Evolutionary conservation across 1,284 basidiomycete genomes (phyloP).

Genomic region (Naganishia liquefaciens): DNA sequence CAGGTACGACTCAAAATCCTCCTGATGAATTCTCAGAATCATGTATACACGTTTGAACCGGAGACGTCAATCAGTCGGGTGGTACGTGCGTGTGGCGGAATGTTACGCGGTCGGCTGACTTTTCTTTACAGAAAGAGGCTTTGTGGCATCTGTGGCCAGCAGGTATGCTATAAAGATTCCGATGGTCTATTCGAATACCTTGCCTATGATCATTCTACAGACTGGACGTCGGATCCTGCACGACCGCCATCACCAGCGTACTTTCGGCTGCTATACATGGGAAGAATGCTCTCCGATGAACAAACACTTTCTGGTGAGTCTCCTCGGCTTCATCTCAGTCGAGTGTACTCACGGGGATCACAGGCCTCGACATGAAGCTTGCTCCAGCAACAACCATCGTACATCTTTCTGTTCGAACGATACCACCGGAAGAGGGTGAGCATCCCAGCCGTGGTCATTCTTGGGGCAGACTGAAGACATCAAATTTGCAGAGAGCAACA

Average conservation of each 20-base stretch:
- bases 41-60: conserved; percentile 75
- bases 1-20: conserved; percentile 73
- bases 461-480: neutral
- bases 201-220: conserved; percentile 51
- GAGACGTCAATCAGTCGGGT: conserved; percentile 74
- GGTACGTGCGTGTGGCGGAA: conserved; percentile 27
- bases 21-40: conserved; percentile 69
- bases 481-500: conserved; percentile 4
- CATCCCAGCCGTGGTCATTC: neutral
- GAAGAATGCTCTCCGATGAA: conserved; percentile 80
- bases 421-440: conserved; percentile 29
- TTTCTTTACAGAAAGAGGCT: conserved; percentile 63
- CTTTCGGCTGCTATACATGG: conserved; percentile 74
- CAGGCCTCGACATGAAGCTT: conserved; percentile 28
- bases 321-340: neutral
- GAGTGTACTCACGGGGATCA: neutral
- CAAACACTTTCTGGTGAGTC: conserved; percentile 70
- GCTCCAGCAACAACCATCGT: conserved; percentile 29
- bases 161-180: conserved; percentile 57
- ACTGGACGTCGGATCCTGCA: conserved; percentile 67
- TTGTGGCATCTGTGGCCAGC: conserved; percentile 80
- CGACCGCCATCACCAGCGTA: conserved; percentile 76
- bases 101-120: no score
- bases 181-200: neutral
- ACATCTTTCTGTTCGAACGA: conserved; percentile 30